Base-by-base conservation (phyloP, 805 yeast genomes). In the Candida ponderosae region DNA sequence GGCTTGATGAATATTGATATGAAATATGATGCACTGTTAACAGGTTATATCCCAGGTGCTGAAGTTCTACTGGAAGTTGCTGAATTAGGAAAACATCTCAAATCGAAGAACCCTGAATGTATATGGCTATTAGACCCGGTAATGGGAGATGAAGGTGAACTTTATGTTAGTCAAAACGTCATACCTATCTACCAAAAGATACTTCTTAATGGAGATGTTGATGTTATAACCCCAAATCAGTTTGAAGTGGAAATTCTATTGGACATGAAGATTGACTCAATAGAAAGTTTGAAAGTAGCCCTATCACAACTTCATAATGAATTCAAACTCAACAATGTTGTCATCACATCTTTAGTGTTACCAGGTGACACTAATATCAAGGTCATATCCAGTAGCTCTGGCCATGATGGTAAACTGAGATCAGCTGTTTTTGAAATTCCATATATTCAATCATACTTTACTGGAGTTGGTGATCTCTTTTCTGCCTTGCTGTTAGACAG, bases 391-490 rank as follows among this genome's bases (percentile, higher is more conserved):
- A 50, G 44, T 7, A 39, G 48, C 10, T 33, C 24, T 9, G 15
- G 40, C 6, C 34, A 30, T 7, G 29, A 33, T n/a, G 18, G 3
- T 17, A 24, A 37, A 18, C 35, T 45, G 6, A 32, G 34, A 17
- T 33, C 46, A 15, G 38, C 36, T 5, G 17, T 43, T 33, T 77
- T 73, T 48, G 67, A 68, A 45, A 68, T 82, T 13, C 81, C 84
- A 2, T 64, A 68, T 27, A 72, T 86, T 31, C 76, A 80, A 38
- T 79, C 90, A 5, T 87, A 90, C 56, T 90, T 89, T 60, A 86
- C 96, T 0, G 97, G 97, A 2, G 95, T 93, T 0, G 97, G 97
- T 6, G 97, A 89, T 51, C 59, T 89, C 31, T 89, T 90, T 49
- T 80, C 95, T 0, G 90, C 95, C 0, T 57, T 89, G 29, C 56